Evolutionary conservation across 805 yeast species (phyloP), one percentile per base, ranked within the genome.

Genomic region (Kodamaea hsintzibuensis): DNA sequence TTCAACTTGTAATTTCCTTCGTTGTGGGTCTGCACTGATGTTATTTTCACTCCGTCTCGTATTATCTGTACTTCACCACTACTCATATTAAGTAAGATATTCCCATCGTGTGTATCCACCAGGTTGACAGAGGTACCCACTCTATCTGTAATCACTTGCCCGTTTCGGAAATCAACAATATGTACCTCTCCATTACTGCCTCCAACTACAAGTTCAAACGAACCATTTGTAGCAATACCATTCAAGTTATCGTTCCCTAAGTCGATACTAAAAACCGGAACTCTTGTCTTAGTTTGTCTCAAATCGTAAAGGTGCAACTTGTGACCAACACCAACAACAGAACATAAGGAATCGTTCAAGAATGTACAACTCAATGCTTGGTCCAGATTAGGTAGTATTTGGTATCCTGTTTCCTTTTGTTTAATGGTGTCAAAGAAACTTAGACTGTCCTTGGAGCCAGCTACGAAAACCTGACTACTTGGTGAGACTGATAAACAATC

Each of bases 231-330:
- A 14, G 47, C 18, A 10, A 67, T 33, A 7, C 62, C 51, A 48
- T 63, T 66, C 46, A 70, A 55, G 55, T 62, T 64, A 47, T 68
- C 72, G 39, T 53, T 47, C n/a, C 71, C 64, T 19, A 63, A 45
- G 44, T 59, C 57, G 3, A 62, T 18, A 7, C 57, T 33, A 48
- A 53, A 58, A 3, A 67, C 55, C 3, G 64, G 61, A 12, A 44
- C 51, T 5, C 30, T 49, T 7, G 44, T 17, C 12, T 37, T 42
- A 2, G 49, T 2, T 37, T 58, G 57, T 22, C 68, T 57, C 42
- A 60, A 52, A 51, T 71, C 76, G 54, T 57, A 67, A 19, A 70
- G 49, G 27, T 58, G 58, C 19, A 70, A 44, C 14, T 51, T 47
- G 49, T 64, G 64, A 47, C 63, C 64, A 14, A 58, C 55, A 1